Evolutionary conservation across 1,284 basidiomycete genomes (phyloP).

Genomic region (Sanguinoderma infundibulare): DNA sequence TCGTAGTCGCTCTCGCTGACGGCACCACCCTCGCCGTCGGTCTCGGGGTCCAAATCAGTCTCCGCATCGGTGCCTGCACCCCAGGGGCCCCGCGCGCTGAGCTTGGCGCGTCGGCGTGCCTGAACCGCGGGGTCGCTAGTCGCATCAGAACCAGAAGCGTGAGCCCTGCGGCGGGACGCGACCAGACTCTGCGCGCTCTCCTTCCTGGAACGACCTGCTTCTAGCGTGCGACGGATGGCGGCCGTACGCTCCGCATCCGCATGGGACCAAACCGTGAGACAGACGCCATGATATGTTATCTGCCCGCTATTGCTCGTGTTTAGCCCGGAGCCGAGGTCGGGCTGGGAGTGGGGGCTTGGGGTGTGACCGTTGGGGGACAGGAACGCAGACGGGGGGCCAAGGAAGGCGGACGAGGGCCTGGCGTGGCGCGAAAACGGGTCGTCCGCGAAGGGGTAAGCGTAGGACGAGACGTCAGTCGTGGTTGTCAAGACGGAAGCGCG

Average conservation of each 20-base stretch:
- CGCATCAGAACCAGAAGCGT: slow-evolving; percentile 46
- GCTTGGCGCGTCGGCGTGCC: slow-evolving; percentile 58
- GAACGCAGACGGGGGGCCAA: slow-evolving; percentile 64
- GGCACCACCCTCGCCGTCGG: slow-evolving; percentile 56
- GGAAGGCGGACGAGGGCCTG: slow-evolving; percentile 72
- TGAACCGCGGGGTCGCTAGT: slow-evolving; percentile 57
- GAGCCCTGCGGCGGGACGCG: slow-evolving; percentile 63
- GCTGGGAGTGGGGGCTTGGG: slow-evolving; percentile 35
- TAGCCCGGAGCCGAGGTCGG: slow-evolving; percentile 42
- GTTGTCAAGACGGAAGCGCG: slow-evolving; percentile 72
- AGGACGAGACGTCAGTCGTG: slow-evolving; percentile 56
- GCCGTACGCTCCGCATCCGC: slow-evolving; percentile 85
- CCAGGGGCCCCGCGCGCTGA: slow-evolving; percentile 72
- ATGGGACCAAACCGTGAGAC: slow-evolving; percentile 92
- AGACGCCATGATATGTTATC: slow-evolving; percentile 86
- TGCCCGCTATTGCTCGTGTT: slow-evolving; percentile 45
- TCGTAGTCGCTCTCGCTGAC: slow-evolving; percentile 86
- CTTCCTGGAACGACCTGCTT: slow-evolving; percentile 75
- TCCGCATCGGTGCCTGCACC: slow-evolving; percentile 53
- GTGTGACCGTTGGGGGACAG: slow-evolving; percentile 46
- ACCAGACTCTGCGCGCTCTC: slow-evolving; percentile 77
- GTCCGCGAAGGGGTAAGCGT: slow-evolving; percentile 71
- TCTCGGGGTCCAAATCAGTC: slow-evolving; percentile 76
- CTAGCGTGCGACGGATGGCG: slow-evolving; percentile 82
- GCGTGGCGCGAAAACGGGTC: slow-evolving; percentile 73